Conservation (phyloP, 306 rosid species). For the Delonix regia region DNA sequence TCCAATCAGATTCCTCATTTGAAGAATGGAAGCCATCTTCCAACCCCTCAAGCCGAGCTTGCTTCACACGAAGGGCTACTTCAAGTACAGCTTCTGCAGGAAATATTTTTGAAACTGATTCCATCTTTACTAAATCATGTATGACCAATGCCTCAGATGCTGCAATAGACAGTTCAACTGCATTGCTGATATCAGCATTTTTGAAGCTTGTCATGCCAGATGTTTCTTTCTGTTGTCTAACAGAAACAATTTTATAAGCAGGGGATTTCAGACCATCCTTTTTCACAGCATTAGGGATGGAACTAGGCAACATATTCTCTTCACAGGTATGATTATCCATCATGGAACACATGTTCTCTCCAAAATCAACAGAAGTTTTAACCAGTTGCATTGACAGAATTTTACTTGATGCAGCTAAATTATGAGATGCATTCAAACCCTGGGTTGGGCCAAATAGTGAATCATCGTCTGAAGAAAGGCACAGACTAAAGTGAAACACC, state of each 20-base stretch:
- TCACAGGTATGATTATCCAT: constrained; percentile 36
- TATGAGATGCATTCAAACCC: constrained; percentile 51
- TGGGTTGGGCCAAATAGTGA: constrained; percentile 49
- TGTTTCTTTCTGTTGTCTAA: constrained; percentile 41
- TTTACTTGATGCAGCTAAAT: constrained; percentile 38
- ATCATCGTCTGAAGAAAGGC: constrained; percentile 62
- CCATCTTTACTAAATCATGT: constrained; percentile 62
- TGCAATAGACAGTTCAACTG: constrained; percentile 73
- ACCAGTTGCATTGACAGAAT: constrained; percentile 38
- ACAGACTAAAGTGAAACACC: constrained; percentile 70
- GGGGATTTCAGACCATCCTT: constrained; percentile 39
- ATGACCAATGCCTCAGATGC: constrained; percentile 94
- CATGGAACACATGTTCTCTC: constrained; percentile 41
- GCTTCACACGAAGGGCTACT: constrained; percentile 76
- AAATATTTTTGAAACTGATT: constrained; percentile 45
- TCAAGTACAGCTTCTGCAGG: constrained; percentile 64
- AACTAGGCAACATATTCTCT: constrained; percentile 33
- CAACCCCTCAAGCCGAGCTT: constrained; percentile 60
- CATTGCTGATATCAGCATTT: constrained; percentile 55
- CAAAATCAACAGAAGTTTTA: constrained; percentile 43
- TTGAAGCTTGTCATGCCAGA: constrained; percentile 36
- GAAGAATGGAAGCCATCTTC: constrained; percentile 48
- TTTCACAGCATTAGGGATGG: constrained; percentile 38
- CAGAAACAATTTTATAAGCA: constrained; percentile 41
- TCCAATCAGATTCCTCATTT: constrained; percentile 46